Evolutionary conservation across 768 basidiomycete species (phyloP), one percentile per base, ranked within the genome.

Genomic region (Termitomyces sp.): DNA sequence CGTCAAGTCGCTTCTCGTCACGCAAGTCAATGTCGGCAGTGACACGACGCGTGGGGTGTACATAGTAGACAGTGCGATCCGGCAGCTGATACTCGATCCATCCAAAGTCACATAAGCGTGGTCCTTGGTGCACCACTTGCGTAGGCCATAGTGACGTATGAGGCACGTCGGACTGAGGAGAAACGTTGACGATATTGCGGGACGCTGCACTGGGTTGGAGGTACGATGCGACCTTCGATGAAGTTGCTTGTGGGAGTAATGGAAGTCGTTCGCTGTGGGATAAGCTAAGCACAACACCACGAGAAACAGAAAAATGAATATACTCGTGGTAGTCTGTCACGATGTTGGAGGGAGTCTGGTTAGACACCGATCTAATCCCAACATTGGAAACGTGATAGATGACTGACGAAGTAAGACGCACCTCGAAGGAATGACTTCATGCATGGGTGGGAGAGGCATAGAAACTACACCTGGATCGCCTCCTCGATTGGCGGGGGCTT

Each of bases 1-100:
- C 74, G 25, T 82, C 79, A 15, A 91, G 76, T 58, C 77, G 76
- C 52, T 76, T 74, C 49, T 82, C 68, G 52, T 74, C 76, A 48
- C 88, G 82, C 52, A 93, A 72, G 65, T 91, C 85, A 48, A 87
- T 73, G 67, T 93, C 92, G 17, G 89, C 89, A n/a, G 84, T 85
- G 56, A 86, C 77, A 47, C 80, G 83, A 42, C 80, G 72, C 12
- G 79, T 82, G 4, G 83, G 81, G 68, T 91, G 88, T 48, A 83
- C 81, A 67, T 86, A 94, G 73, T 94, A 94, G 40, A 82, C 75
- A 4, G 81, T 74, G 10, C 83, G 84, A 66, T 92, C 89, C 1
- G 92, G 91, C n/a, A 94, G 83, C 25, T 82, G 77, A 69, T 89
- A 85, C 67, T 88, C 89, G 52, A 83, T 77, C 91, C 91, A 93